Conservation (phyloP, 1,284 basidiomycete genomes). For the Malassezia yamatoensis region DNA sequence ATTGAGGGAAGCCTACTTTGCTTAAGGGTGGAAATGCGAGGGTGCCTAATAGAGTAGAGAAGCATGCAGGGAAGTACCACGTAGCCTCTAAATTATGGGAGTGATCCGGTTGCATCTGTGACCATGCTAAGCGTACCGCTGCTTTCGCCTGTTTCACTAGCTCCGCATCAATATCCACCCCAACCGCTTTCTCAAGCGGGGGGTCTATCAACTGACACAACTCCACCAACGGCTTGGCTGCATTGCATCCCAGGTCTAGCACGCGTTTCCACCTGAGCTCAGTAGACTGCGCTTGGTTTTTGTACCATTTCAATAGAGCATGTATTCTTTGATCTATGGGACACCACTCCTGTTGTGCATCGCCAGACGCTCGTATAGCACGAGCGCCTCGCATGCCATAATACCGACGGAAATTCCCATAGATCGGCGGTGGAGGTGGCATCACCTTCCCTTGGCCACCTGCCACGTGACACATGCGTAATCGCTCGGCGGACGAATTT, state of each 20-base stretch:
- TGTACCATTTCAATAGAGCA: slow-evolving; percentile 5
- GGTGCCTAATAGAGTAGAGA: not conserved
- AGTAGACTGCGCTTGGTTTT: not conserved
- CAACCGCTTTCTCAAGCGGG: slow-evolving; percentile 3
- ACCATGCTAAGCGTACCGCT: slow-evolving; percentile 13
- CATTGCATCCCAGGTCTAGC: slow-evolving; percentile 18
- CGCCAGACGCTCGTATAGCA: not conserved
- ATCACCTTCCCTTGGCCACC: not conserved
- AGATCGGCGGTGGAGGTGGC: not conserved
- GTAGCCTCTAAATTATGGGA: not conserved
- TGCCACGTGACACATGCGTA: not conserved
- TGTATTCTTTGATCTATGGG: slow-evolving; percentile 8
- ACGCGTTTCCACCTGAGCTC: not conserved
- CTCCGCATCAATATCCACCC: slow-evolving; percentile 14
- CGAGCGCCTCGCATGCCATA: slow-evolving; percentile 18
- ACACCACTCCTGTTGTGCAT: not conserved
- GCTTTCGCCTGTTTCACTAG: slow-evolving; percentile 5
- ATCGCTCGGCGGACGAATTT: not conserved
- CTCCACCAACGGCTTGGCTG: slow-evolving; percentile 17
- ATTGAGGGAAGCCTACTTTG: not conserved
- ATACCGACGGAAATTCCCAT: slow-evolving; percentile 17
- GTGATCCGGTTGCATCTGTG: slow-evolving; percentile 4
- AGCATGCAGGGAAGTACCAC: slow-evolving; percentile 10
- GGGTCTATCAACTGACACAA: slow-evolving; percentile 9
- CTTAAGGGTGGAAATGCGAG: slow-evolving; percentile 1